A percentile compares a stretch with the other conserved stretches of the same genome.
These are phyloP conservation scores for Amanita polypyramis DNA, from an alignment of 768 basidiomycete species.

Conservation along the genomic window DNA sequence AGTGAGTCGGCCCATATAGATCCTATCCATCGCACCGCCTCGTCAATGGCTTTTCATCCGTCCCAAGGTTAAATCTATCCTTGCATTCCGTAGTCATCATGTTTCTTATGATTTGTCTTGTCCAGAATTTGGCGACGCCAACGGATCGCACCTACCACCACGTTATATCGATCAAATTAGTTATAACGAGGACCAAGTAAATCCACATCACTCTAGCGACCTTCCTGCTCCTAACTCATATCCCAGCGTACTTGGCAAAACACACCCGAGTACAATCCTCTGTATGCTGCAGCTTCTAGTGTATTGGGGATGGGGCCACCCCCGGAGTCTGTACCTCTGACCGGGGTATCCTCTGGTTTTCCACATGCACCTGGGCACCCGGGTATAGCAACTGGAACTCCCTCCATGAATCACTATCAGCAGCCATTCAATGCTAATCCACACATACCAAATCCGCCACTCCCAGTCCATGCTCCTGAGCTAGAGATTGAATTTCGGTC, in stretches of 20 bases:
- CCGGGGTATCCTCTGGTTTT: conserved; percentile 10
- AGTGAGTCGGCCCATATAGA: neutral
- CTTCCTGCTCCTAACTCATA: neutral
- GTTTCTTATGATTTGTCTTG: neutral
- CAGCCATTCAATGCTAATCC: neutral
- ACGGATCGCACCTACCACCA: neutral
- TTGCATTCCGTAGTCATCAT: neutral
- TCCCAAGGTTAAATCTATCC: neutral
- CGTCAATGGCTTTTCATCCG: neutral
- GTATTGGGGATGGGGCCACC: conserved; percentile 73
- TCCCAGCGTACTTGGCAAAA: conserved; percentile 13
- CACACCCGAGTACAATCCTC: conserved; percentile 38
- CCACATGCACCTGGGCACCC: conserved; percentile 11
- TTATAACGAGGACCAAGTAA: neutral
- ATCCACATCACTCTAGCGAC: neutral
- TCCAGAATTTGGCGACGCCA: neutral
- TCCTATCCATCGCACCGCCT: neutral
- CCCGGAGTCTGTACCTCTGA: conserved; percentile 20
- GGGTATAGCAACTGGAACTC: neutral
- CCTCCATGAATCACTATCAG: neutral
- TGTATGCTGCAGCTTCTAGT: conserved; percentile 71
- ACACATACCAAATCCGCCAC: conserved; percentile 15
- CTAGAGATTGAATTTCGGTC: conserved; percentile 49
- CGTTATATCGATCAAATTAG: neutral
- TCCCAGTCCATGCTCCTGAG: conserved; percentile 12